Percentiles rank a stretch among this genome's conserved stretches.
Evolutionary conservation across 352 stramenopile species (phyloP).

Genomic region (Phytophthora rubi): DNA sequence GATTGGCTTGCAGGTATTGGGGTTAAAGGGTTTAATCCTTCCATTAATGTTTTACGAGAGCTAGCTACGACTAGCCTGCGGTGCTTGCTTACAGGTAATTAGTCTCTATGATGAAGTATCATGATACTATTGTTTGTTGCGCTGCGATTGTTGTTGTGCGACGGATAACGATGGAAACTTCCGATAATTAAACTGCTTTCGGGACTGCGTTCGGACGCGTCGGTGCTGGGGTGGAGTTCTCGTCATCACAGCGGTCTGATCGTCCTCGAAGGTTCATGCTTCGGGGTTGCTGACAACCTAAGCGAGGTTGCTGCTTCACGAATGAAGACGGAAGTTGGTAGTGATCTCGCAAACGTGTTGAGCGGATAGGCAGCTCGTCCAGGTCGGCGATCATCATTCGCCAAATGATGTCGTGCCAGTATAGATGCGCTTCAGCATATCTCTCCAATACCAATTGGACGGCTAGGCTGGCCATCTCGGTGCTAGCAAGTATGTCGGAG

Average conservation of each 20-base stretch:
- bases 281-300: background rate
- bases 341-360: constrained; percentile 16
- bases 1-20: no score
- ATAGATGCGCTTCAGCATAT: background rate
- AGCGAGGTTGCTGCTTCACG: background rate
- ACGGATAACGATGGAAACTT: no score
- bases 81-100: no score
- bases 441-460: constrained; percentile 1
- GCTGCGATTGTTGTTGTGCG: no score
- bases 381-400: constrained; percentile 7
- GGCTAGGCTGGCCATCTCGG: background rate
- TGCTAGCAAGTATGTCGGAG: background rate
- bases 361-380: constrained; percentile 8
- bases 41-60: no score
- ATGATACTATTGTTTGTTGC: no score
- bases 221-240: no score
- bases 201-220: no score
- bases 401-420: constrained; percentile 4
- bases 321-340: background rate
- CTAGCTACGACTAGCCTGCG: no score
- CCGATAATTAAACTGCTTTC: background rate
- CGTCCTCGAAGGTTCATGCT: background rate
- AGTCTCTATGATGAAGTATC: no score
- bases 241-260: background rate
- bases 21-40: no score